Evolutionary conservation across 2,329 filamentous ascomycete species (phyloP).

Genomic region (Cercospora brassicicola): DNA sequence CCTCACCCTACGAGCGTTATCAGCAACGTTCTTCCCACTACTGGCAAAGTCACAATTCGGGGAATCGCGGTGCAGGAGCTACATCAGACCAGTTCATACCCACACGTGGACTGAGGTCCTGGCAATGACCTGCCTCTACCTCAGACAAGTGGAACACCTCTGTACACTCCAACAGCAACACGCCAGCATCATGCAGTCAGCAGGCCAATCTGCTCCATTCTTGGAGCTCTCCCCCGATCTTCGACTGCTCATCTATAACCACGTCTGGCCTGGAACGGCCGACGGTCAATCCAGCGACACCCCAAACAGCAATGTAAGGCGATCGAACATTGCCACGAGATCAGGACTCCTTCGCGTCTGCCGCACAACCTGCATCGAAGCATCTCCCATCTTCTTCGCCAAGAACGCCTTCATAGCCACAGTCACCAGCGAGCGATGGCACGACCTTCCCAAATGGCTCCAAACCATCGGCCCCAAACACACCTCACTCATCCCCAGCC

Average conservation of each 20-base stretch:
- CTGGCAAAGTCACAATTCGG: neutral
- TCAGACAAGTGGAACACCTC: too few relatives aligned
- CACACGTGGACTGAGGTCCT: too few relatives aligned
- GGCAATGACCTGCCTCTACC: too few relatives aligned
- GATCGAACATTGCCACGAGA: neutral
- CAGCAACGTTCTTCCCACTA: neutral
- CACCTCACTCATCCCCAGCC: neutral
- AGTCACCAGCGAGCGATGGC: neutral
- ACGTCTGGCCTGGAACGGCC: neutral
- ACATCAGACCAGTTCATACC: neutral
- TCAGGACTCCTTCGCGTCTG: neutral
- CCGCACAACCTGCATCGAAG: neutral
- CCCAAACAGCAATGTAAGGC: neutral
- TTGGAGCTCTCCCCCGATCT: neutral
- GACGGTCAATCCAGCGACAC: neutral
- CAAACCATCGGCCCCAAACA: neutral
- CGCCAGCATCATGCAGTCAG: neutral
- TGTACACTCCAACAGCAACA: neutral
- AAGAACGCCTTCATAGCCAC: neutral
- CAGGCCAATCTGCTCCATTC: neutral
- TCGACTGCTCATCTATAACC: neutral
- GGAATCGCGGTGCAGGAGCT: neutral
- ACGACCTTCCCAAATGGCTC: neutral
- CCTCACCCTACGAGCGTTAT: too few relatives aligned
- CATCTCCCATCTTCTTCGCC: neutral